phyloP scores from a whole-genome alignment of 2,329 filamentous ascomycete genomes.

The Arthrobotrys conoides region DNA sequence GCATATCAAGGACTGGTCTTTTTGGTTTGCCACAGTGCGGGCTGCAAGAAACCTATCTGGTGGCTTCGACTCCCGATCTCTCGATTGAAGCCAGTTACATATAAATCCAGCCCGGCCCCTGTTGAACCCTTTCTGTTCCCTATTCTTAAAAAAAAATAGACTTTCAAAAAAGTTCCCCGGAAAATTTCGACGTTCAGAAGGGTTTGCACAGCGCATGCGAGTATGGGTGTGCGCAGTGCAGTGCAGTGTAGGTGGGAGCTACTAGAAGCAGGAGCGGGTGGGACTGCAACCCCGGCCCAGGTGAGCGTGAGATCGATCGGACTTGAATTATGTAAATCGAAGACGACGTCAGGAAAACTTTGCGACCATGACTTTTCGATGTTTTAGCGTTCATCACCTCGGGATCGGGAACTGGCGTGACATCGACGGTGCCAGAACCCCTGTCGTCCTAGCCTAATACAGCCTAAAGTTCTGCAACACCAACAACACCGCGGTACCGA shows the following conservation, averaged over 20 bases:
- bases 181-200: not conserved
- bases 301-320: constrained; percentile 12
- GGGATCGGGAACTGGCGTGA: constrained; percentile 52
- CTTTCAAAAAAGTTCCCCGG: not conserved
- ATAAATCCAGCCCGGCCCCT: not conserved
- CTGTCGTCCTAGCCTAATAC: constrained; percentile 26
- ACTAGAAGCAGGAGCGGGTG: not conserved
- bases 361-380: constrained; percentile 15
- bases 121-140: not conserved
- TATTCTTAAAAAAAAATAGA: not conserved
- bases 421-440: constrained; percentile 41
- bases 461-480: not conserved
- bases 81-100: not conserved
- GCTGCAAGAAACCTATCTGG: not conserved
- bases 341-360: constrained; percentile 12
- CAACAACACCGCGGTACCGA: not conserved
- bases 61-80: not conserved
- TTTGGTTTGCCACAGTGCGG: constrained; percentile 18
- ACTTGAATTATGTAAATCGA: constrained; percentile 12
- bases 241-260: not conserved
- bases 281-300: not conserved
- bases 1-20: constrained; percentile 38
- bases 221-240: not conserved
- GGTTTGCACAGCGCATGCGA: not conserved
- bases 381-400: constrained; percentile 41